Base-by-base conservation (phyloP, 116 monocot species). In the Papilionanthe hybrid region DNA sequence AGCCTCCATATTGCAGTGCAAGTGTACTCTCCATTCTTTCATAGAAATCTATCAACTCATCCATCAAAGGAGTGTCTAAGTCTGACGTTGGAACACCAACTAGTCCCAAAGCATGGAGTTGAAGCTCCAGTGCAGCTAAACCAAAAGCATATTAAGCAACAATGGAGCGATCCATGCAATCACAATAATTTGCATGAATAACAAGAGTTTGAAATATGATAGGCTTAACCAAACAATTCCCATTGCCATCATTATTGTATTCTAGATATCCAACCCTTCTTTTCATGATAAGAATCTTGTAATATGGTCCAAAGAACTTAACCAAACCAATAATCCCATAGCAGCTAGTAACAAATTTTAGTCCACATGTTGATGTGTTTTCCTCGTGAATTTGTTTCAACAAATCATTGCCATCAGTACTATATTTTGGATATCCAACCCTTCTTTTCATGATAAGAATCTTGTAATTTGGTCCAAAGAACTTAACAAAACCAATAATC, bases 261-360 rank as follows among this genome's bases (percentile, higher is more conserved):
- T 37, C 2, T 37, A 4, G 4, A 37, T 37, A 37, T 37, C 37
- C 37, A 37, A 37, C 37, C 74, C 77, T 79, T 55, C 87, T 80
- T 79, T 87, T 80, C 7, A 87, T 90, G 32, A 90, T 88, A 47
- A 90, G 75, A 79, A 90, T 66, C 90, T 87, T 90, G 79, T 90
- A 90, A 76, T 90, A 90, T 11, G 90, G 90, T 32, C 90, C 90
- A 60, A 87, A 67, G 78, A 90, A 87, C 79, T 90, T 90, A 73
- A 90, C 79, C 58, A 87, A 87, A 78, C 97, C 97, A 69, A 94
- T 81, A 87, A 94, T 94, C 13, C 97, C 97, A 78, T 97, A 94
- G 81, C 91, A 97, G 65, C 74, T 87, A 29, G 94, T 94, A 42
- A 97, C 90, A 77, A 92, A 92, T 41, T 90, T 92, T 68, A 97